Percentiles rank a stretch among this genome's conserved stretches.
Evolutionary conservation across 441 rosid species (phyloP).

Genomic region (Euphorbia celastroides): DNA sequence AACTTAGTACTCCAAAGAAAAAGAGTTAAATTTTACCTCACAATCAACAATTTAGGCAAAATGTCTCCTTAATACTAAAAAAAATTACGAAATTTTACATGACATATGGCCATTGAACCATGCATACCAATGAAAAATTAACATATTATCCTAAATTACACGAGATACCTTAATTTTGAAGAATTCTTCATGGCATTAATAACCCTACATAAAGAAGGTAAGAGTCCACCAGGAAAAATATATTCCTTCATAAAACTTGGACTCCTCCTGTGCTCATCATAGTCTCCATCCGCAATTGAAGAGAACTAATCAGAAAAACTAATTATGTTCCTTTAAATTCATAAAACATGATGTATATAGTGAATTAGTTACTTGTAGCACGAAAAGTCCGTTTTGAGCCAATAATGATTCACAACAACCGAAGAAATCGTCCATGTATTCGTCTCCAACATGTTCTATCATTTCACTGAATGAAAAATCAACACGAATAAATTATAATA

Average conservation of each 20-base stretch:
- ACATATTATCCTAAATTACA: too few relatives aligned
- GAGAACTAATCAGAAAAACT: slow-evolving; percentile 32
- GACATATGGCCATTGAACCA: background rate
- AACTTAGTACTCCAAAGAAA: background rate
- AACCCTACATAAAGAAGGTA: slow-evolving; percentile 40
- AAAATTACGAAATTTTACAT: too few relatives aligned
- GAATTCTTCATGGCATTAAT: background rate
- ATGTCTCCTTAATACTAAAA: too few relatives aligned
- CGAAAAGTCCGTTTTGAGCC: slow-evolving; percentile 15
- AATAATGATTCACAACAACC: background rate
- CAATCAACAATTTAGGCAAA: too few relatives aligned
- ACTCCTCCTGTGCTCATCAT: background rate
- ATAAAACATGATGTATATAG: too few relatives aligned
- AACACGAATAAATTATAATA: too few relatives aligned
- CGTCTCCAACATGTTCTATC: slow-evolving; percentile 11
- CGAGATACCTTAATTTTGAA: background rate
- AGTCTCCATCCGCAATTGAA: slow-evolving; percentile 32
- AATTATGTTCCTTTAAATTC: too few relatives aligned
- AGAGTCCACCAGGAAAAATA: background rate
- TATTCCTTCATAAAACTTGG: background rate
- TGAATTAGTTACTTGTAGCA: background rate
- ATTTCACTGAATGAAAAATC: background rate
- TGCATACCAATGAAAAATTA: background rate
- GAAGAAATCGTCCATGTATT: slow-evolving; percentile 4
- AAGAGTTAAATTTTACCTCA: background rate